phyloP scores from a whole-genome alignment of 306 rosid species.

The Styphnolobium japonicum region DNA sequence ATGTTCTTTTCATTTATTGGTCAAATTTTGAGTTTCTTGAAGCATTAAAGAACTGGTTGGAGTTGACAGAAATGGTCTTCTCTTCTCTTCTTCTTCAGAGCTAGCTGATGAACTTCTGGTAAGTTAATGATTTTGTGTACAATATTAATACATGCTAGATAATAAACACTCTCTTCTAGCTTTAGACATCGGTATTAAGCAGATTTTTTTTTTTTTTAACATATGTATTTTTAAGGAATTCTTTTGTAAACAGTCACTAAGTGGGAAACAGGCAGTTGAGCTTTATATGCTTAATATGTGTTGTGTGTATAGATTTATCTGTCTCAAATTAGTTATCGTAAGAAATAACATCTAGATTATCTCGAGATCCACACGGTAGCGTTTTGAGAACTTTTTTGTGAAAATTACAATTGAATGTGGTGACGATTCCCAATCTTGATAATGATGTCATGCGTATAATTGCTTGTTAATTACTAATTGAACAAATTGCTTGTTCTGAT shows the following conservation, averaged over 20 bases:
- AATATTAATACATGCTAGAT: background rate
- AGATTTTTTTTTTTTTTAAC: background rate
- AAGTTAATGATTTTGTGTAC: slow-evolving; percentile 21
- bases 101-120: slow-evolving; percentile 95
- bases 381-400: background rate
- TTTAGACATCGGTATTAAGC: background rate
- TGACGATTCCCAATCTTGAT: background rate
- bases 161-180: background rate
- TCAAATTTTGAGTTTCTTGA: slow-evolving; percentile 17
- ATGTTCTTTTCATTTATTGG: slow-evolving; percentile 17
- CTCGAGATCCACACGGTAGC: background rate
- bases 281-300: background rate
- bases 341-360: background rate
- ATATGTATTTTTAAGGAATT: background rate
- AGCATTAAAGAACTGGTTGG: slow-evolving; percentile 88
- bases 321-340: background rate
- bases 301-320: background rate
- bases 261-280: background rate
- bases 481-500: background rate
- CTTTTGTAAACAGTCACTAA: background rate
- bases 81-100: slow-evolving; percentile 89
- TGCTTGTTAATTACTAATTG: background rate
- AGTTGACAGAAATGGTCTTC: slow-evolving; percentile 81
- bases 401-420: background rate
- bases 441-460: background rate